Percentiles rank a stretch among this genome's conserved stretches.
Conservation (phyloP, 139 green algal genomes). For the Chlamydomonas sp. region DNA sequence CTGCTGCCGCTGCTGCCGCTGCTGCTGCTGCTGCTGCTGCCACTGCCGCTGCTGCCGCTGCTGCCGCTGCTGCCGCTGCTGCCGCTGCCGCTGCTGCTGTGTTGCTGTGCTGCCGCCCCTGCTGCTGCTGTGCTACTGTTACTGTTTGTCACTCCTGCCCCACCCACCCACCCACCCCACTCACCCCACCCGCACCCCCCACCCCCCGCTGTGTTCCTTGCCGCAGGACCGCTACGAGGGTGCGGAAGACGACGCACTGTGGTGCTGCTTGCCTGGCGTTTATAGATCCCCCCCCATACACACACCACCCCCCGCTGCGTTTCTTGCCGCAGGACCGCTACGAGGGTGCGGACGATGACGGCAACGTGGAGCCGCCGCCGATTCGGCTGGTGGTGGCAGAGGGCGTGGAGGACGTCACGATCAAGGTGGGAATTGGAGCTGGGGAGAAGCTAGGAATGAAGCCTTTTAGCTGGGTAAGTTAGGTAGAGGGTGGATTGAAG, state of each 20-base stretch:
- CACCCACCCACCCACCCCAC: too few species aligned
- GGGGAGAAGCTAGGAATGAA: too few species aligned
- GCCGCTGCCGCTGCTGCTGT: background rate
- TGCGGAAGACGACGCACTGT: conserved; percentile 70
- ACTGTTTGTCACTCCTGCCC: too few species aligned
- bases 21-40: background rate
- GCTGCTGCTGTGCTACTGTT: background rate
- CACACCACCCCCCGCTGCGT: too few species aligned
- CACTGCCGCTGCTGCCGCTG: background rate
- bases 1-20: background rate
- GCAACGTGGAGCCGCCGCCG: conserved; percentile 60
- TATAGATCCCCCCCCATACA: too few species aligned
- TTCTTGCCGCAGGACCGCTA: conserved; percentile 54
- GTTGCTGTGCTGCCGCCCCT: background rate
- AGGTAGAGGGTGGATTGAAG: background rate
- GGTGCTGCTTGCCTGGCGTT: too few species aligned
- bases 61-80: background rate
- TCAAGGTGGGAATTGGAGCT: too few species aligned
- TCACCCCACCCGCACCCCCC: too few species aligned
- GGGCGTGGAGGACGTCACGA: conserved; percentile 92
- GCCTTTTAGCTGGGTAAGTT: too few species aligned
- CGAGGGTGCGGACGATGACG: conserved; percentile 75
- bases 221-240: conserved; percentile 67
- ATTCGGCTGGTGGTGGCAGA: conserved; percentile 83
- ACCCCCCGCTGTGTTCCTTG: too few species aligned